Conservation (phyloP, 2,329 filamentous ascomycete species). For the Fusarium albidum region DNA sequence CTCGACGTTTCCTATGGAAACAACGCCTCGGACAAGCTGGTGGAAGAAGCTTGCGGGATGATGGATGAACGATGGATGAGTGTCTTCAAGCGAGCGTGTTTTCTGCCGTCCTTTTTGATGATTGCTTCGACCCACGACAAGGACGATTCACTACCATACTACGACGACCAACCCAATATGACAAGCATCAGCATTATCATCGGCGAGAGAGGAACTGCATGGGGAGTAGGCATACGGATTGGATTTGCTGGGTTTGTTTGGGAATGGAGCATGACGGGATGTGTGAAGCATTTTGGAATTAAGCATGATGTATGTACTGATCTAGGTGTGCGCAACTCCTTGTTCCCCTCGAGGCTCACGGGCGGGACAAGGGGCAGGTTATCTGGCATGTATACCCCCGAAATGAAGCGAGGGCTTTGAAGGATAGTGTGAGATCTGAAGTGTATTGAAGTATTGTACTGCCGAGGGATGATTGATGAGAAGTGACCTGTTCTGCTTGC, state of each 20-base stretch:
- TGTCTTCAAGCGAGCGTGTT: constrained; percentile 40
- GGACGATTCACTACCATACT: constrained; percentile 19
- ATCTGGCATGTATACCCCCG: constrained; percentile 29
- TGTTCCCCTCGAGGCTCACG: constrained; percentile 1
- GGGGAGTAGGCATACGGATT: neutral
- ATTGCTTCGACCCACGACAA: constrained; percentile 21
- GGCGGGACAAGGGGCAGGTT: constrained; percentile 14
- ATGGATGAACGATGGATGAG: constrained; percentile 33
- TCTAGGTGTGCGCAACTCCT: constrained; percentile 3
- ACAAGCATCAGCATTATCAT: constrained; percentile 22
- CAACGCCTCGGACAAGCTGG: constrained; percentile 63
- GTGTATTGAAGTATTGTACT: neutral
- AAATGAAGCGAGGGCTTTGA: neutral
- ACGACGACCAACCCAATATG: constrained; percentile 10
- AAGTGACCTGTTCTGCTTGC: neutral
- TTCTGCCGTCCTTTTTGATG: constrained; percentile 28
- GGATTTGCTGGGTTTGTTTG: neutral
- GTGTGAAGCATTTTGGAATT: neutral
- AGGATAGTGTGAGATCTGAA: constrained; percentile 14
- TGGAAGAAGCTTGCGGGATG: constrained; percentile 64
- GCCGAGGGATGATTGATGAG: neutral
- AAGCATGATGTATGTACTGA: constrained; percentile 11
- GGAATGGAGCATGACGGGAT: constrained; percentile 24
- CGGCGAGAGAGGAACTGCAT: constrained; percentile 6
- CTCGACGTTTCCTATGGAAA: constrained; percentile 52